Evolutionary conservation across 345 rosid genomes (phyloP).

Genomic region (Nasturtium officinale): DNA sequence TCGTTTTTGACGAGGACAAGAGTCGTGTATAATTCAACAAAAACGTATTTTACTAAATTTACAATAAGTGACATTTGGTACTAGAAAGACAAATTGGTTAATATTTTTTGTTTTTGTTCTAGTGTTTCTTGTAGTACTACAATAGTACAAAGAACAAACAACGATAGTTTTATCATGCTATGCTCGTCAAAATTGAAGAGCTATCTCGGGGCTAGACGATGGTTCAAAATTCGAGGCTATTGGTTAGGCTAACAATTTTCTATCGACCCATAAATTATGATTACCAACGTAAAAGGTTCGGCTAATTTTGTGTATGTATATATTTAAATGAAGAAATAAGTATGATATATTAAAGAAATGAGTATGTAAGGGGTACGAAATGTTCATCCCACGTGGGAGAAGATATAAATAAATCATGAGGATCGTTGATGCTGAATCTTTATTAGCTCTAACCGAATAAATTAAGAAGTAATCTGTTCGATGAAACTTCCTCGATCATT

Average conservation of each 20-base stretch:
- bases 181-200: not conserved
- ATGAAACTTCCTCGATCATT: constrained; percentile 35
- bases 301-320: not conserved
- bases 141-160: not conserved
- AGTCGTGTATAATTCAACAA: constrained; percentile 18
- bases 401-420: constrained; percentile 16
- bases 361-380: constrained; percentile 1
- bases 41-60: not conserved
- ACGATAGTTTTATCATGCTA: not conserved
- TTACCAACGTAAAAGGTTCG: not conserved
- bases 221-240: not conserved
- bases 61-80: not conserved
- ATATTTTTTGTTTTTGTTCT: not conserved
- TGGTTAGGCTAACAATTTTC: not conserved
- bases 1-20: not conserved
- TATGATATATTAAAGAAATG: not conserved
- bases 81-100: not conserved
- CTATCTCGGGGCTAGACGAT: not conserved
- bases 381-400: constrained; percentile 37
- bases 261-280: not conserved
- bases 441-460: constrained; percentile 24
- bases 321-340: too few species aligned
- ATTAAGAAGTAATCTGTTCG: constrained; percentile 13
- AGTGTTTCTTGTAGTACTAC: not conserved
- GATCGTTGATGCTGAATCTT: constrained; percentile 25